Evolutionary conservation across 306 rosid genomes (phyloP).

Genomic region (Calophaca sinica): DNA sequence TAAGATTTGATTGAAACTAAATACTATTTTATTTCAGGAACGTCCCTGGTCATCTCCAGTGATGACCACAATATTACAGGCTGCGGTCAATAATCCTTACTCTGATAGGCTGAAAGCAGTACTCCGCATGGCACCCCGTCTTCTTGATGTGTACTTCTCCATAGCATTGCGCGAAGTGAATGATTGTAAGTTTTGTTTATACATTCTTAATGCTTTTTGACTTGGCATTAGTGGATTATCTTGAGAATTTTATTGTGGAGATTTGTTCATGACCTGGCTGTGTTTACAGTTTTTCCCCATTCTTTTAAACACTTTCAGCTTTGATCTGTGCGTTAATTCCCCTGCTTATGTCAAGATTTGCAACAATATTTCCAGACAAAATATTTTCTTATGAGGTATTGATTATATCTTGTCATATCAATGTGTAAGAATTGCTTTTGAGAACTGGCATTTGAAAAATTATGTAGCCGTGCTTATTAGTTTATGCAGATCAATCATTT

Average conservation of each 20-base stretch:
- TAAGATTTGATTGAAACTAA: neutral
- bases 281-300: constrained; percentile 29
- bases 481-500: neutral
- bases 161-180: constrained; percentile 74
- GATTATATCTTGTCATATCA: constrained; percentile 37
- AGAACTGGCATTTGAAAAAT: constrained; percentile 35
- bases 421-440: constrained; percentile 11
- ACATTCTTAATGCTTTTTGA: constrained; percentile 33
- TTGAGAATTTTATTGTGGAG: constrained; percentile 7
- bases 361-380: constrained; percentile 86
- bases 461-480: constrained; percentile 13
- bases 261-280: constrained; percentile 38
- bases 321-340: constrained; percentile 93
- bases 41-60: constrained; percentile 97
- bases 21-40: constrained; percentile 65
- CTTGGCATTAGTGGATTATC: constrained; percentile 32
- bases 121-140: constrained; percentile 69
- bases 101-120: constrained; percentile 81
- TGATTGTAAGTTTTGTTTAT: constrained; percentile 68
- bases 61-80: constrained; percentile 68
- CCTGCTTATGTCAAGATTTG: constrained; percentile 85
- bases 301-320: constrained; percentile 66
- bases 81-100: constrained; percentile 70
- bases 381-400: constrained; percentile 79
- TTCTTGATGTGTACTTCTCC: constrained; percentile 83